phyloP scores from a whole-genome alignment of 768 basidiomycete genomes.

The Suillus americanus region DNA sequence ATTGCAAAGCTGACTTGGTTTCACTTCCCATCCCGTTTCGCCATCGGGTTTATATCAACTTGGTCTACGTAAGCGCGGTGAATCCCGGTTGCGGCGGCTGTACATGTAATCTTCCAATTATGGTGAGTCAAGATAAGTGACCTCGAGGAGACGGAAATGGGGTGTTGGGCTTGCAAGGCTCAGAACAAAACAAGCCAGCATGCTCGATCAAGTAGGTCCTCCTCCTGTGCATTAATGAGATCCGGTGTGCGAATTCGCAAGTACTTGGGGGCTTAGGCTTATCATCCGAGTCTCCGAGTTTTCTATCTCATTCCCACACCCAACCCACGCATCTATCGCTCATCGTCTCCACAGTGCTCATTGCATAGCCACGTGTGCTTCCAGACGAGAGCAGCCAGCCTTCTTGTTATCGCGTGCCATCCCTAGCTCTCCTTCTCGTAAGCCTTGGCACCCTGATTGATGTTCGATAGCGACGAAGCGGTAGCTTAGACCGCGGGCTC shows the following conservation, averaged over 20 bases:
- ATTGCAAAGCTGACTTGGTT: conserved; percentile 31
- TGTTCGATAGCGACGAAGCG: neutral
- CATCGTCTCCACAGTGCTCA: neutral
- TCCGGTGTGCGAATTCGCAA: neutral
- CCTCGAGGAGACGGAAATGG: conserved; percentile 6
- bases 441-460: neutral
- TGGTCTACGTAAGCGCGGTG: neutral
- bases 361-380: neutral
- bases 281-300: too few species aligned
- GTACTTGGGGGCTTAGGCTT: neutral
- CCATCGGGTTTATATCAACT: neutral
- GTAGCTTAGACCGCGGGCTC: neutral
- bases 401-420: neutral
- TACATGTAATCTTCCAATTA: conserved; percentile 4
- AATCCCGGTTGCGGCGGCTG: neutral
- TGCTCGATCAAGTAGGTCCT: neutral
- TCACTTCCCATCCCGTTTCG: neutral
- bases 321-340: neutral
- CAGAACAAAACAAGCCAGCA: neutral
- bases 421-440: neutral
- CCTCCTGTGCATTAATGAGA: neutral
- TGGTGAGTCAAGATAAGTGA: neutral
- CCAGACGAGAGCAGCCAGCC: neutral
- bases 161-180: neutral
- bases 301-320: neutral